phyloP scores from a whole-genome alignment of 2,329 filamentous ascomycete species.

The Colletotrichum gloeosporioides region DNA sequence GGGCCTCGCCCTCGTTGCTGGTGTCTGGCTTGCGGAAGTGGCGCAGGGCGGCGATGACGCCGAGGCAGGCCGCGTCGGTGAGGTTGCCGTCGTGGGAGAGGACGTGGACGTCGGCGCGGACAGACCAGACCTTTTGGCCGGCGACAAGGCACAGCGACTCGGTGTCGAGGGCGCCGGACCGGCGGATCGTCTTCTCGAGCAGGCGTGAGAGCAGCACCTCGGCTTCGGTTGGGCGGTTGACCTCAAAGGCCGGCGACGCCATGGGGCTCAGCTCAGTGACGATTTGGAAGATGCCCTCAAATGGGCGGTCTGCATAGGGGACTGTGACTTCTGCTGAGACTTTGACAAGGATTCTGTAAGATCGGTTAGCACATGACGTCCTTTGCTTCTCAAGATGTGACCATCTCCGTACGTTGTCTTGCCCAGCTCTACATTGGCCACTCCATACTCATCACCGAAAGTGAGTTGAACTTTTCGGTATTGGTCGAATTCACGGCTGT shows the following conservation, averaged over 20 bases:
- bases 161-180: conserved; percentile 90
- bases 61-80: conserved; percentile 84
- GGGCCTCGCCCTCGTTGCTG: conserved; percentile 80
- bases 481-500: conserved; percentile 81
- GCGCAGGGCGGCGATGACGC: conserved; percentile 84
- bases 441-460: conserved; percentile 91
- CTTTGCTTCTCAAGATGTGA: background rate
- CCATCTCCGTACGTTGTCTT: conserved; percentile 74
- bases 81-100: conserved; percentile 91
- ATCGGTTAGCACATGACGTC: background rate
- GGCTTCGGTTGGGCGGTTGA: conserved; percentile 80
- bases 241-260: conserved; percentile 88
- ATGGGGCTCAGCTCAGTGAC: conserved; percentile 90
- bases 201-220: conserved; percentile 87
- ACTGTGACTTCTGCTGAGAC: conserved; percentile 88
- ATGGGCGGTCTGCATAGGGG: conserved; percentile 86
- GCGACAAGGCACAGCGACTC: conserved; percentile 95
- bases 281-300: conserved; percentile 95
- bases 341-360: conserved; percentile 75
- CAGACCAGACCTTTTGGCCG: conserved; percentile 87
- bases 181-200: conserved; percentile 91
- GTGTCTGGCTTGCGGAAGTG: conserved; percentile 94
- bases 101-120: conserved; percentile 91
- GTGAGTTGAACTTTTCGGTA: conserved; percentile 78
- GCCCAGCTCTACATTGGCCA: conserved; percentile 84